Conservation (phyloP, 78 protist genomes). For the Dictyostelium discoideum region DNA sequence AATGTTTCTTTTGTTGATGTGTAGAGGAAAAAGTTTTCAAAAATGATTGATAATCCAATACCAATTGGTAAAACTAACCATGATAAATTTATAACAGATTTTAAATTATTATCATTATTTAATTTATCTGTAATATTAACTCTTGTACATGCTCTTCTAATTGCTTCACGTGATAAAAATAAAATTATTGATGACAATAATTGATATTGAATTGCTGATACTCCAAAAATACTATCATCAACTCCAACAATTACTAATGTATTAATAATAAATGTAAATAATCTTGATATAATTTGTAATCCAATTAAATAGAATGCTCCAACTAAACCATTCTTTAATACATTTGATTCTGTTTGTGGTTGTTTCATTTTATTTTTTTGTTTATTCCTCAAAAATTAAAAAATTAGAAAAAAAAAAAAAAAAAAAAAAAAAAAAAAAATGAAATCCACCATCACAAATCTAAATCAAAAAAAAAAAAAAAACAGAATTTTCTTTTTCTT, state of each 20-base stretch:
- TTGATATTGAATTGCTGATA: conserved; percentile 47
- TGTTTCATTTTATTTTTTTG: background rate
- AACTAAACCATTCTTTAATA: background rate
- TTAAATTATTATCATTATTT: background rate
- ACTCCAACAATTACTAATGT: conserved; percentile 31
- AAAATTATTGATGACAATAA: conserved; percentile 43
- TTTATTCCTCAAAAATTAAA: too few species aligned
- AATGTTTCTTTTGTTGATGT: background rate
- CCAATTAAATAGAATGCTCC: conserved; percentile 73
- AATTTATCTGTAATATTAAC: background rate
- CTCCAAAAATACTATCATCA: conserved; percentile 31
- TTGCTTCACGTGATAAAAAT: conserved; percentile 63
- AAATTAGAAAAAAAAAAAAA: too few species aligned
- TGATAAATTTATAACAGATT: background rate
- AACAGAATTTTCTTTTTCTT: too few species aligned
- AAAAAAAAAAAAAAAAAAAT: too few species aligned
- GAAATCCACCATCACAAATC: background rate
- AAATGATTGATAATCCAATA: background rate
- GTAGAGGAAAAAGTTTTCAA: conserved; percentile 10
- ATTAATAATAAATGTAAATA: conserved; percentile 52
- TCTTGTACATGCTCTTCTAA: conserved; percentile 57
- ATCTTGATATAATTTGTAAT: conserved; percentile 32
- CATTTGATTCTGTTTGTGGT: background rate
- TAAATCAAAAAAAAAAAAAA: too few species aligned
- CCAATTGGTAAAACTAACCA: conserved; percentile 63